phyloP scores from a whole-genome alignment of 257 asterid species.

The Salvia rosmarinus region DNA sequence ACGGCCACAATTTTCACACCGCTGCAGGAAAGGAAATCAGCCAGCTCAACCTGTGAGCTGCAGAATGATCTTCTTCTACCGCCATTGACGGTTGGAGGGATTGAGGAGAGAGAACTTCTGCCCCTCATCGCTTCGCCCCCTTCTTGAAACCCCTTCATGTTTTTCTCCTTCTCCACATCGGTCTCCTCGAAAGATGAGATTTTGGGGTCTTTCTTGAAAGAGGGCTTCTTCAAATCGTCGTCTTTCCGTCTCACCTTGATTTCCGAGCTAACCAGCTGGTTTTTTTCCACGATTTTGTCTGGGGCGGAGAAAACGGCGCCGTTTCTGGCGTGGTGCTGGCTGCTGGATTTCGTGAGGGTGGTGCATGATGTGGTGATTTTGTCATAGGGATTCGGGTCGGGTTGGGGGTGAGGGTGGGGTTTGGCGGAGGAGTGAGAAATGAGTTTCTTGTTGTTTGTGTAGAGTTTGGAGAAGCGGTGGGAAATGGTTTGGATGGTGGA shows the following conservation, averaged over 20 bases:
- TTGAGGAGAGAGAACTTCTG: slow-evolving; percentile 46
- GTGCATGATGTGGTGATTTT: slow-evolving; percentile 41
- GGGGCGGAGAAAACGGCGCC: neutral
- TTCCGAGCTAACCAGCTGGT: slow-evolving; percentile 36
- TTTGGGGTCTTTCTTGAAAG: slow-evolving; percentile 32
- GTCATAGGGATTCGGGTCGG: slow-evolving; percentile 42
- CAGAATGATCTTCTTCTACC: slow-evolving; percentile 72
- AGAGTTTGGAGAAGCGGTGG: slow-evolving; percentile 69
- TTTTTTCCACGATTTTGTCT: slow-evolving; percentile 23
- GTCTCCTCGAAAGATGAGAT: slow-evolving; percentile 40
- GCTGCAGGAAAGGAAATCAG: slow-evolving; percentile 65
- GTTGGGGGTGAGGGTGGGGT: slow-evolving; percentile 37
- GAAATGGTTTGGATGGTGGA: slow-evolving; percentile 74
- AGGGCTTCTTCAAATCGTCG: slow-evolving; percentile 38
- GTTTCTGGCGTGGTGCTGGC: slow-evolving; percentile 49
- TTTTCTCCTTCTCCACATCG: slow-evolving; percentile 41
- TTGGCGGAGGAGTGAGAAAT: slow-evolving; percentile 33
- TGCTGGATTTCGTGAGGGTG: slow-evolving; percentile 68
- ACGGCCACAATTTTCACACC: slow-evolving; percentile 90
- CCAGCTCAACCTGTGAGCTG: slow-evolving; percentile 66
- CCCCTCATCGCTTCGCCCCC: slow-evolving; percentile 18
- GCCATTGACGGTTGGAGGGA: slow-evolving; percentile 38
- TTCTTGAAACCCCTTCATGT: slow-evolving; percentile 34
- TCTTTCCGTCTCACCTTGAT: slow-evolving; percentile 47
- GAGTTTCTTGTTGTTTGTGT: slow-evolving; percentile 56